Conservation (phyloP, 1,139 yeast species). For the Chernovozyma aurita region DNA sequence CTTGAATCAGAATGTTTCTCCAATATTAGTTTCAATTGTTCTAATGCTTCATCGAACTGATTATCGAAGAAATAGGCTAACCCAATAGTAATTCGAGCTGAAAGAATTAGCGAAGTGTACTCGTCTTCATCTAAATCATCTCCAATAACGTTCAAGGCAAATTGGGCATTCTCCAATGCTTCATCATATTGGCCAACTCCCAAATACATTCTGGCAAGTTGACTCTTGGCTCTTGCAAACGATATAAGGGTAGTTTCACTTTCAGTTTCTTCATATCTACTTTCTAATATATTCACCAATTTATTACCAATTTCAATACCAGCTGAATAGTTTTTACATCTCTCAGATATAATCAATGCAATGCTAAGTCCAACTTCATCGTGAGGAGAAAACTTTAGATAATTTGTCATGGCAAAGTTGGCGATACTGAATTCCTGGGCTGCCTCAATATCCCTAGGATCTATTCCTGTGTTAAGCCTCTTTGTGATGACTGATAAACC, state of each 20-base stretch:
- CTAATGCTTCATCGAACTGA: conserved; percentile 61
- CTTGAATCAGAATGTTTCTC: conserved; percentile 40
- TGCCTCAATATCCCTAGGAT: conserved; percentile 51
- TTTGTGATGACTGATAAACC: conserved; percentile 54
- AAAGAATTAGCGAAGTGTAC: conserved; percentile 31
- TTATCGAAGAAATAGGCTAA: conserved; percentile 59
- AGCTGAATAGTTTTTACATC: conserved; percentile 56
- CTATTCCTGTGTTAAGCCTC: conserved; percentile 34
- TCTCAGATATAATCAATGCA: conserved; percentile 60
- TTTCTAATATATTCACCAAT: conserved; percentile 50
- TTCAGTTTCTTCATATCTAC: conserved; percentile 54
- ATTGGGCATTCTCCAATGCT: conserved; percentile 61
- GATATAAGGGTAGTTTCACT: conserved; percentile 40
- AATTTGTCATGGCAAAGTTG: conserved; percentile 67
- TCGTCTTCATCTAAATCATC: conserved; percentile 27
- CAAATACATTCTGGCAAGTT: conserved; percentile 63
- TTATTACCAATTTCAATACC: conserved; percentile 48
- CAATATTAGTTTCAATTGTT: conserved; percentile 60
- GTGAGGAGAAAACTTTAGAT: conserved; percentile 61
- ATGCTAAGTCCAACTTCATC: conserved; percentile 61
- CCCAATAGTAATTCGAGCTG: conserved; percentile 68
- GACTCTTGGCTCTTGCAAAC: conserved; percentile 61
- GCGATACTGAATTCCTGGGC: conserved; percentile 67
- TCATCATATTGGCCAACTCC: conserved; percentile 51
- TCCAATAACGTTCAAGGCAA: conserved; percentile 48